Evolutionary conservation across 345 rosid species (phyloP).

Genomic region (Corchorus capsularis): DNA sequence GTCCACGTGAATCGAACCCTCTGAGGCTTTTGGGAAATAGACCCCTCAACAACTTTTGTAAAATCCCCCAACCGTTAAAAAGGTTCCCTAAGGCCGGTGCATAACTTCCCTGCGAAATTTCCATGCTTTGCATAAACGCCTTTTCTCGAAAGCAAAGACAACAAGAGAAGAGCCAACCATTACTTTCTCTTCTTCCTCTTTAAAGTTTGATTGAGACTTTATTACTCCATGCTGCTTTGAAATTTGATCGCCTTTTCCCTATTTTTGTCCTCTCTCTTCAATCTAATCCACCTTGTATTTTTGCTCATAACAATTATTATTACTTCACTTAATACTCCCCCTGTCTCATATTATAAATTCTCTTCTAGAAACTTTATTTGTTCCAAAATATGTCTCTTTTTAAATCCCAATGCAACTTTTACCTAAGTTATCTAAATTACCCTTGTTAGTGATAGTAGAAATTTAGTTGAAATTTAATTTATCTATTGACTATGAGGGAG

Average conservation of each 20-base stretch:
- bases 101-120: constrained; percentile 9
- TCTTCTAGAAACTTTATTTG: too few species aligned
- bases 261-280: not conserved
- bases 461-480: too few species aligned
- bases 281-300: not conserved
- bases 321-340: too few species aligned
- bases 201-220: not conserved
- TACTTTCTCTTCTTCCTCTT: not conserved
- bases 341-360: too few species aligned
- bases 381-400: too few species aligned
- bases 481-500: too few species aligned
- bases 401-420: too few species aligned
- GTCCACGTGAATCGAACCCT: constrained; percentile 4
- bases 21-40: not conserved
- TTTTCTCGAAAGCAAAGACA: constrained; percentile 17
- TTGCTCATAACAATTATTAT: not conserved
- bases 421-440: too few species aligned
- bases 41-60: not conserved
- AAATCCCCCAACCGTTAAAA: constrained; percentile 2
- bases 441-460: too few species aligned
- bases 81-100: not conserved
- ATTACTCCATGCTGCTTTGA: too few species aligned
- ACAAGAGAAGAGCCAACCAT: constrained; percentile 7
- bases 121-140: constrained; percentile 16
- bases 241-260: too few species aligned